Conservation (phyloP, 352 stramenopile species). For the Pythium aphanidermatum region DNA sequence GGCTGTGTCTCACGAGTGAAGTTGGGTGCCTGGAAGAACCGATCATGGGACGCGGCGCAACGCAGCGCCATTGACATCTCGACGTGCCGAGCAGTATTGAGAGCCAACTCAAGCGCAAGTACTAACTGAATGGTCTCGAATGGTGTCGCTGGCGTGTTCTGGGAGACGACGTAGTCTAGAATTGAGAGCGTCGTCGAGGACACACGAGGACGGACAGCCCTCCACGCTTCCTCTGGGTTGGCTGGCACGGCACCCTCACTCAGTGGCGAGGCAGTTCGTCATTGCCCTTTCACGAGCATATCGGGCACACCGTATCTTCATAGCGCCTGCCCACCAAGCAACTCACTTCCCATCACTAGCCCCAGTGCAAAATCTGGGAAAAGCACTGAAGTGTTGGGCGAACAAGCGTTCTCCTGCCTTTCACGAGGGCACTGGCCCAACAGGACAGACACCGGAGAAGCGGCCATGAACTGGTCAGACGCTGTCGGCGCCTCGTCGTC, state of each 20-base stretch:
- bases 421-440: not conserved
- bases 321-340: too few relatives aligned
- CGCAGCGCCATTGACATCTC: too few relatives aligned
- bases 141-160: not conserved
- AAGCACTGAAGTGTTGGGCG: slow-evolving; percentile 3
- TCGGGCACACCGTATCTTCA: too few relatives aligned
- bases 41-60: too few relatives aligned
- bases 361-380: slow-evolving; percentile 18
- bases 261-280: not conserved
- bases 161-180: slow-evolving; percentile 23
- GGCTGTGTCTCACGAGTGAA: too few relatives aligned
- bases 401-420: not conserved
- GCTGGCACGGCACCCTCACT: not conserved
- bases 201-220: slow-evolving; percentile 2
- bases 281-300: too few relatives aligned
- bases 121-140: not conserved
- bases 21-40: too few relatives aligned
- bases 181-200: slow-evolving; percentile 22
- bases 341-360: not conserved
- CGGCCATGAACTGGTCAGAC: slow-evolving; percentile 26
- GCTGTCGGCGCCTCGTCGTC: not conserved
- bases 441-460: slow-evolving; percentile 10
- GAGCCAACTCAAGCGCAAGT: too few relatives aligned
- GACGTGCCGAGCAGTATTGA: too few relatives aligned
- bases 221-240: not conserved